A percentile compares a stretch with the other conserved stretches of the same genome.
phyloP scores from a whole-genome alignment of 2,329 filamentous ascomycete species.

The Anthostomella pinea region DNA sequence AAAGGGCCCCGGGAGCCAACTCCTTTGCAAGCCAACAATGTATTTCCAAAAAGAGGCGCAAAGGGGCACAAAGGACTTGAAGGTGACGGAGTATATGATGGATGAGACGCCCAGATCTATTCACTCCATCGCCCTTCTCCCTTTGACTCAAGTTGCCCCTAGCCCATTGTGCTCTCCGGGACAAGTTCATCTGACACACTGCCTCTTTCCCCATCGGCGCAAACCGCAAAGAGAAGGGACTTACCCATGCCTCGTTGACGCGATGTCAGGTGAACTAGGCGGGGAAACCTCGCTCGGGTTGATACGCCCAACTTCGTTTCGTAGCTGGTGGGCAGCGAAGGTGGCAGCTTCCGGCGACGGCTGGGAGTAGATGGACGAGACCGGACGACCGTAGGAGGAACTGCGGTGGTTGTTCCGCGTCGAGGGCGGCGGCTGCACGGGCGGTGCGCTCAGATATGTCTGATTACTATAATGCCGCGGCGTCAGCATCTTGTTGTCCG shows the following conservation, averaged over 20 bases:
- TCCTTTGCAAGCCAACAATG: too few species aligned
- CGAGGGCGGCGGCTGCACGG: constrained; percentile 34
- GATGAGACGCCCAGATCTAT: too few species aligned
- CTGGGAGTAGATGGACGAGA: constrained; percentile 62
- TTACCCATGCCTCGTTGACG: constrained; percentile 39
- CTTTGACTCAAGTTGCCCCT: too few species aligned
- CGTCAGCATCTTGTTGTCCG: constrained; percentile 23
- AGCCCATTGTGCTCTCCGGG: too few species aligned
- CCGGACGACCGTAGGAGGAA: constrained; percentile 41
- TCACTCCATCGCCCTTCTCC: not conserved
- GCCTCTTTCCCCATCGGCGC: constrained; percentile 3
- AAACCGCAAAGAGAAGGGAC: too few species aligned
- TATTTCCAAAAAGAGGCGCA: too few species aligned
- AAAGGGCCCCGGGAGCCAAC: too few species aligned
- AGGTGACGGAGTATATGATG: too few species aligned
- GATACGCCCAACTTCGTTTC: constrained; percentile 19
- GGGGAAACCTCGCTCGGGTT: constrained; percentile 47
- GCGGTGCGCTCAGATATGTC: constrained; percentile 24
- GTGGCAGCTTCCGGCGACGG: constrained; percentile 41
- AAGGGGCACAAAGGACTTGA: too few species aligned
- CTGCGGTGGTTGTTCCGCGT: constrained; percentile 32
- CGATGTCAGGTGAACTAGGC: constrained; percentile 54
- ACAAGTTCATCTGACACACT: too few species aligned
- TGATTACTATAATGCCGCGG: constrained; percentile 28
- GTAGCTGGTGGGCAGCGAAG: constrained; percentile 31